A percentile compares a stretch with the other conserved stretches of the same genome.
phyloP scores from a whole-genome alignment of 2,329 filamentous ascomycete genomes.

The Fusarium phyllophilum region DNA sequence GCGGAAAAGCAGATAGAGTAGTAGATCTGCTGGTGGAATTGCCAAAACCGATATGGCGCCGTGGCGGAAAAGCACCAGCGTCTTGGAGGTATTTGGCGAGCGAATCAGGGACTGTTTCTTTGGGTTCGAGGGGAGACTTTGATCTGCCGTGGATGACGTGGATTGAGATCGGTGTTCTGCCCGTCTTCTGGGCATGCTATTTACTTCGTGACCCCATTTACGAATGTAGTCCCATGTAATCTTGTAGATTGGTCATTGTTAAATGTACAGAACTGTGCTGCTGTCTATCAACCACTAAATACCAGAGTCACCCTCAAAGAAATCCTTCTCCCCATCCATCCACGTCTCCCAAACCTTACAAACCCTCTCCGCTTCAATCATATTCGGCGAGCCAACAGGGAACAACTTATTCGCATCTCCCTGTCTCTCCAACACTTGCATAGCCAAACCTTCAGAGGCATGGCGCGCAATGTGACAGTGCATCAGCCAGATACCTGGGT shows the following conservation, averaged over 20 bases:
- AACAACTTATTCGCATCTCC: conserved; percentile 16
- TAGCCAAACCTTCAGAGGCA: conserved; percentile 46
- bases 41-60: not conserved
- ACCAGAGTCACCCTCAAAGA: conserved; percentile 25
- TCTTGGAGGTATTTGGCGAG: not conserved
- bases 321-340: conserved; percentile 5
- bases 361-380: conserved; percentile 21
- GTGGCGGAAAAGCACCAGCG: not conserved
- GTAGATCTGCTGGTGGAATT: not conserved
- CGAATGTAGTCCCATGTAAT: too few relatives aligned
- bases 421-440: conserved; percentile 38
- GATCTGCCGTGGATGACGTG: not conserved
- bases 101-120: not conserved
- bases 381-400: not conserved
- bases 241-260: not conserved
- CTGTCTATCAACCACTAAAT: not conserved
- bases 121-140: fast-evolving
- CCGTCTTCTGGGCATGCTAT: not conserved
- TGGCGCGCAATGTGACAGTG: conserved; percentile 63
- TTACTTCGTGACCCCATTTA: not conserved
- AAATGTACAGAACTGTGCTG: not conserved
- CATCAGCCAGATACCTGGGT: conserved; percentile 60
- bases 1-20: not conserved
- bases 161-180: not conserved
- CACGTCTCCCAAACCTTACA: conserved; percentile 21